phyloP scores from a whole-genome alignment of 2,329 filamentous ascomycete genomes.

The Neonectria faginata region DNA sequence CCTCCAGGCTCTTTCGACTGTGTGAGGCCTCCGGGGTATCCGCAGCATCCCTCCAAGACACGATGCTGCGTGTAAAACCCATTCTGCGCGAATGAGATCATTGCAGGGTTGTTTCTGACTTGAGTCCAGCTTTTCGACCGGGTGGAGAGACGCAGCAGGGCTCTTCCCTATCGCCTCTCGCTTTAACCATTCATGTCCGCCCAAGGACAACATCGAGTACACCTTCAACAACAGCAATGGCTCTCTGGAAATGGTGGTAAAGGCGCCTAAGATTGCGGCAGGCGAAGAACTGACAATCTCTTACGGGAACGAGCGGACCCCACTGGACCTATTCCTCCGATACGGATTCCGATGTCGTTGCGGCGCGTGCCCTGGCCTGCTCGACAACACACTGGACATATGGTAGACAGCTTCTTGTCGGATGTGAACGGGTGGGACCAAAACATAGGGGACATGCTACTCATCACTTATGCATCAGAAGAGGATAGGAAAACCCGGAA shows the following conservation, averaged over 20 bases:
- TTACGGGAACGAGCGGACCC: slow-evolving; percentile 55
- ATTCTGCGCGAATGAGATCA: not conserved
- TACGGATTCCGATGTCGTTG: slow-evolving; percentile 68
- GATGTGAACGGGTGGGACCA: not conserved
- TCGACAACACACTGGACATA: slow-evolving; percentile 20
- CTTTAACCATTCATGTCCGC: slow-evolving; percentile 69
- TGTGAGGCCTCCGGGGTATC: not conserved
- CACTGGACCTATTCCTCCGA: slow-evolving; percentile 53
- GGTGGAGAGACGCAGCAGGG: slow-evolving; percentile 46
- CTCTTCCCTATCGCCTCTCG: slow-evolving; percentile 64
- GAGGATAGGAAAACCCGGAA: not conserved
- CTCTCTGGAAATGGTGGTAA: slow-evolving; percentile 57
- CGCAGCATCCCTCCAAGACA: not conserved
- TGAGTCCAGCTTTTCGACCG: slow-evolving; percentile 45
- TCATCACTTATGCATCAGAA: not conserved
- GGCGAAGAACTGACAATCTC: slow-evolving; percentile 65
- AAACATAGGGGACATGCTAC: not conserved
- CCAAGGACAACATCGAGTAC: slow-evolving; percentile 58
- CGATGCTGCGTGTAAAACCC: not conserved
- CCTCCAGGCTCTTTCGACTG: not conserved
- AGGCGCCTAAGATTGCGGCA: slow-evolving; percentile 48
- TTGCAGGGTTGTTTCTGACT: not conserved
- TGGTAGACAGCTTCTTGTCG: slow-evolving; percentile 27
- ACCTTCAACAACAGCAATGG: slow-evolving; percentile 50
- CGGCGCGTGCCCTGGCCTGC: slow-evolving; percentile 55